Percentiles rank a stretch among this genome's conserved stretches.
Conservation (phyloP, 2,329 filamentous ascomycete species). For the Arthroderma uncinatum region DNA sequence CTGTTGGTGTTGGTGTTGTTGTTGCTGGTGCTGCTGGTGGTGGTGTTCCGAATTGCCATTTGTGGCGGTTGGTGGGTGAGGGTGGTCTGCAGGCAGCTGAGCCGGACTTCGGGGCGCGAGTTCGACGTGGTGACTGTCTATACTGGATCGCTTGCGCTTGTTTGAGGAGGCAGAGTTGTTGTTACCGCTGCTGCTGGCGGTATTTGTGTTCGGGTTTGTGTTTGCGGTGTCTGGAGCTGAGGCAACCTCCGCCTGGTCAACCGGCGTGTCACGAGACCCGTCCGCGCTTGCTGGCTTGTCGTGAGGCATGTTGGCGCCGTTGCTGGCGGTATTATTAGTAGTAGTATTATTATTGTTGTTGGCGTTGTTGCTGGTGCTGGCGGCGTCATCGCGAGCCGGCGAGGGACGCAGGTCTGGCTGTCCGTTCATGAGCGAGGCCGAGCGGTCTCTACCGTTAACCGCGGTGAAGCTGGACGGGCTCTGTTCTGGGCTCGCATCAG, state of each 20-base stretch:
- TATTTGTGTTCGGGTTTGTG: not conserved
- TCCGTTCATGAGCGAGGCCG: conserved; percentile 11
- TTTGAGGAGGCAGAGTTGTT: conserved; percentile 19
- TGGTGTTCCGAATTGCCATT: not conserved
- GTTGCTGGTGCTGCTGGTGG: not conserved
- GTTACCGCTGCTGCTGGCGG: not conserved
- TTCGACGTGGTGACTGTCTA: conserved; percentile 40
- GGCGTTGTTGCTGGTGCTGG: not conserved
- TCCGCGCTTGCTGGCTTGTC: not conserved
- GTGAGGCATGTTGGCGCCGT: conserved; percentile 1
- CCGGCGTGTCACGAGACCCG: not conserved
- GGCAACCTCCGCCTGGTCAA: not conserved
- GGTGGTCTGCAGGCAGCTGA: conserved; percentile 27
- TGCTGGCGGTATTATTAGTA: not conserved
- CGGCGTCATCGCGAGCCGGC: not conserved
- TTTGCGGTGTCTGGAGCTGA: not conserved
- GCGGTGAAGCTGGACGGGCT: conserved; percentile 38
- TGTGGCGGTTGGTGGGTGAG: conserved; percentile 18
- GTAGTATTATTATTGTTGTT: not conserved
- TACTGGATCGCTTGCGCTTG: conserved; percentile 56
- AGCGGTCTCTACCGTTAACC: conserved; percentile 33
- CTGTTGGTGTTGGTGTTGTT: not conserved
- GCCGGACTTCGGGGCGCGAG: conserved; percentile 28
- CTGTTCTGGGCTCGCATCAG: conserved; percentile 28
- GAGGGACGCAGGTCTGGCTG: conserved; percentile 12